Conservation (phyloP, 345 rosid species). For the Aurinia saxatilis region DNA sequence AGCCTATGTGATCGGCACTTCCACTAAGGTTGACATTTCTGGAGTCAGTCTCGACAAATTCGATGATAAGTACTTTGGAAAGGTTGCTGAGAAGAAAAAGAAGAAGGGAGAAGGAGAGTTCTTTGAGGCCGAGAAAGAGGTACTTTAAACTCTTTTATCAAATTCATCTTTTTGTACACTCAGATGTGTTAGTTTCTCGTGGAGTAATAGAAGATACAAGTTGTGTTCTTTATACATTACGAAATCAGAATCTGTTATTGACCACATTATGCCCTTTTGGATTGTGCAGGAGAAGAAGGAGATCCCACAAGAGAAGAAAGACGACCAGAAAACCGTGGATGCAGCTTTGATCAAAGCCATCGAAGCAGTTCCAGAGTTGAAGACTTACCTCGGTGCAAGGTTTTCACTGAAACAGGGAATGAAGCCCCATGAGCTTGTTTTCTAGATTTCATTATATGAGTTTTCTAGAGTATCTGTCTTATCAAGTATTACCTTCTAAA, state of each 20-base stretch:
- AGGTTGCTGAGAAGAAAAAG: constrained; percentile 61
- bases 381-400: constrained; percentile 63
- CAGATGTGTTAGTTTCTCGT: not conserved
- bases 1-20: constrained; percentile 52
- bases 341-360: constrained; percentile 50
- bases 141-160: not conserved
- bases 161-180: not conserved
- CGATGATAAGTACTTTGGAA: constrained; percentile 61
- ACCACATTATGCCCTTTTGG: not conserved
- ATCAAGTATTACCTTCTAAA: not conserved
- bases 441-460: constrained; percentile 33
- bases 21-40: constrained; percentile 60
- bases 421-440: constrained; percentile 79
- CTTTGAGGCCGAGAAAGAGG: constrained; percentile 74
- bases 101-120: constrained; percentile 72
- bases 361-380: constrained; percentile 62
- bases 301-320: constrained; percentile 66
- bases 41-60: constrained; percentile 53
- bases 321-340: constrained; percentile 74
- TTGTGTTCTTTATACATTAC: not conserved
- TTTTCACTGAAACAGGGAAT: constrained; percentile 71
- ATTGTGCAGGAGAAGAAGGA: constrained; percentile 48
- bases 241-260: not conserved
- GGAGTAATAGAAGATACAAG: not conserved
- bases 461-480: not conserved